These are phyloP conservation scores for Ambrosiella cleistominuta DNA, from an alignment of 2,329 filamentous ascomycete genomes.

Conservation along the genomic window DNA sequence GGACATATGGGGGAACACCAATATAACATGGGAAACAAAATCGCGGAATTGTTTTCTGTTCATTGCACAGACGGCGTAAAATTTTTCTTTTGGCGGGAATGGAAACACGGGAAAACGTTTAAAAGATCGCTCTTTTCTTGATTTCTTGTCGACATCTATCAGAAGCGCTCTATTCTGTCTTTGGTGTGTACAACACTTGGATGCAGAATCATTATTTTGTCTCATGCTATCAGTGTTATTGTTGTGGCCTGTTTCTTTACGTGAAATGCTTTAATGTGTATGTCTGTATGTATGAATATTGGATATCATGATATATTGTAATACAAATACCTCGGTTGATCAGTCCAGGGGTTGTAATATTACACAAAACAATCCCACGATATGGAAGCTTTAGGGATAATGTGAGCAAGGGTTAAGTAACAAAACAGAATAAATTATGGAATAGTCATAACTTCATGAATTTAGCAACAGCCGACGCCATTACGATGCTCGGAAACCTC, in stretches of 20 bases:
- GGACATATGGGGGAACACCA: not conserved
- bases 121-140: conserved; percentile 7
- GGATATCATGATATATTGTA: too few species aligned
- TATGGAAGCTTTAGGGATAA: not conserved
- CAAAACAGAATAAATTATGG: not conserved
- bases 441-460: not conserved
- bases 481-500: not conserved
- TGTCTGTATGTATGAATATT: too few species aligned
- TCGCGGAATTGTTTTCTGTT: not conserved
- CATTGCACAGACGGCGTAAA: conserved; percentile 5
- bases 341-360: not conserved
- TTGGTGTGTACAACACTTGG: not conserved
- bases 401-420: not conserved
- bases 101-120: conserved; percentile 6
- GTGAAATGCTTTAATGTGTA: too few species aligned
- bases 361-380: not conserved
- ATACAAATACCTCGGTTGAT: not conserved
- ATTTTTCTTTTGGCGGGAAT: conserved; percentile 6
- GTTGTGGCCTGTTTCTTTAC: too few species aligned
- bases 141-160: conserved; percentile 1
- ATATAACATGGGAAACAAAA: not conserved
- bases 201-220: too few species aligned
- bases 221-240: too few species aligned
- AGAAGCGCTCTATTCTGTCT: not conserved
- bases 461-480: too few species aligned